phyloP scores from a whole-genome alignment of 768 basidiomycete species.

The Hypsizygus marmoreus region DNA sequence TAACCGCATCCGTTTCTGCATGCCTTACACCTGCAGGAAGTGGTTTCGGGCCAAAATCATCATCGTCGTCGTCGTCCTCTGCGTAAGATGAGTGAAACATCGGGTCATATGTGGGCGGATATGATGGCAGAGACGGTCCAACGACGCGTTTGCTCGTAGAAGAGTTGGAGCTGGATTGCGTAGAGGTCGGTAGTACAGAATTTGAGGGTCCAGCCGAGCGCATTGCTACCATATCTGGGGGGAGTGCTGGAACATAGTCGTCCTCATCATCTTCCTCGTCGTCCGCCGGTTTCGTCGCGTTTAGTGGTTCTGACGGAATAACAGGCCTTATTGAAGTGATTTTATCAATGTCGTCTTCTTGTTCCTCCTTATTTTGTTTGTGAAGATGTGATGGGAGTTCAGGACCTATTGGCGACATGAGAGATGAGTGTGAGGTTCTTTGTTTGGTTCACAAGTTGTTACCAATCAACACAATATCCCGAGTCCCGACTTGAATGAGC shows the following conservation, averaged over 20 bases:
- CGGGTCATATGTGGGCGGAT: conserved; percentile 35
- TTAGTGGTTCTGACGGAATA: conserved; percentile 29
- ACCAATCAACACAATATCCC: conserved; percentile 18
- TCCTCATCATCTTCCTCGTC: conserved; percentile 50
- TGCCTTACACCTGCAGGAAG: conserved; percentile 49
- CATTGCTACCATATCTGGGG: conserved; percentile 63
- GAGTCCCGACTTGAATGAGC: too few relatives aligned
- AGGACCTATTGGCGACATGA: conserved; percentile 59
- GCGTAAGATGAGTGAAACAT: conserved; percentile 24
- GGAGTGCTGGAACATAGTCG: conserved; percentile 72
- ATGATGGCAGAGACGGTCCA: conserved; percentile 56
- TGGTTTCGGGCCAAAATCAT: conserved; percentile 85
- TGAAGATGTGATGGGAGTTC: conserved; percentile 54
- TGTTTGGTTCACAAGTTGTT: conserved; percentile 5
- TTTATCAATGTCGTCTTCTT: conserved; percentile 33
- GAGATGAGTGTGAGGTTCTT: conserved; percentile 4
- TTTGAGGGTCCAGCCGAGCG: conserved; percentile 28
- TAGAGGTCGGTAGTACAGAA: conserved; percentile 15
- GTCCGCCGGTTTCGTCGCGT: conserved; percentile 23
- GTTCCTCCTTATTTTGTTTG: conserved; percentile 20
- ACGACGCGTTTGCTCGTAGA: conserved; percentile 38
- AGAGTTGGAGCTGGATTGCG: conserved; percentile 17
- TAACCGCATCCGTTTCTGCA: conserved; percentile 62
- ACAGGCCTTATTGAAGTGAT: conserved; percentile 22
- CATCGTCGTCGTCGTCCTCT: conserved; percentile 62